phyloP scores from a whole-genome alignment of 2,329 filamentous ascomycete genomes.

The Trichoderma semiorbis region DNA sequence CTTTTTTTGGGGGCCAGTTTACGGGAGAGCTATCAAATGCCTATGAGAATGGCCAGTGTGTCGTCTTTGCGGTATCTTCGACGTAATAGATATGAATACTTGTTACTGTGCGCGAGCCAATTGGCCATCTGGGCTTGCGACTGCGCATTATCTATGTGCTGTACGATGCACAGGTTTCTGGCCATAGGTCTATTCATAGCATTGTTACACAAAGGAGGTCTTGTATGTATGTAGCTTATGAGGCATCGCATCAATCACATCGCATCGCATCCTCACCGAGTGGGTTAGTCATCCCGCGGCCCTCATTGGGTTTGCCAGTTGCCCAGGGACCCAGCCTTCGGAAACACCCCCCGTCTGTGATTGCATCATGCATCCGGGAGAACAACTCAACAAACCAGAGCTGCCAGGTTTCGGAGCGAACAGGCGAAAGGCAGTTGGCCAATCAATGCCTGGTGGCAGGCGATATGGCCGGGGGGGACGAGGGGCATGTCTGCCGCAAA shows the following conservation, averaged over 20 bases:
- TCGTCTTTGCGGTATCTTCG: neutral
- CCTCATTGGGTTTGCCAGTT: neutral
- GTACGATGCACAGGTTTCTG: neutral
- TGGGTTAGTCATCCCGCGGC: neutral
- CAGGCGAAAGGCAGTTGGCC: neutral
- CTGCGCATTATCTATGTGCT: neutral
- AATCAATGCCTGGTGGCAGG: neutral
- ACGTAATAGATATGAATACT: neutral
- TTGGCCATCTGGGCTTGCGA: neutral
- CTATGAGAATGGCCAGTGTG: neutral
- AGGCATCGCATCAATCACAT: neutral
- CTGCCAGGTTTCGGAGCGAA: neutral
- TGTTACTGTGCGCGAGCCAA: neutral
- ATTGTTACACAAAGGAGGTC: neutral
- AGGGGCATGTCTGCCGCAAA: neutral
- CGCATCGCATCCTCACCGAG: neutral
- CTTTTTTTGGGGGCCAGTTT: neutral
- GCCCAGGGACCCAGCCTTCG: neutral
- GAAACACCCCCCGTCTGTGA: neutral
- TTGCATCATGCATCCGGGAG: neutral
- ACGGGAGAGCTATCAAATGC: neutral
- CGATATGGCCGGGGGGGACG: neutral
- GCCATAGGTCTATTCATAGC: neutral
- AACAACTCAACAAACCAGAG: slow-evolving; percentile 1
- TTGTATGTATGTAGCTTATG: neutral